Evolutionary conservation across 176 grass and related monocot genomes (phyloP).

Genomic region (Raddia guianensis): DNA sequence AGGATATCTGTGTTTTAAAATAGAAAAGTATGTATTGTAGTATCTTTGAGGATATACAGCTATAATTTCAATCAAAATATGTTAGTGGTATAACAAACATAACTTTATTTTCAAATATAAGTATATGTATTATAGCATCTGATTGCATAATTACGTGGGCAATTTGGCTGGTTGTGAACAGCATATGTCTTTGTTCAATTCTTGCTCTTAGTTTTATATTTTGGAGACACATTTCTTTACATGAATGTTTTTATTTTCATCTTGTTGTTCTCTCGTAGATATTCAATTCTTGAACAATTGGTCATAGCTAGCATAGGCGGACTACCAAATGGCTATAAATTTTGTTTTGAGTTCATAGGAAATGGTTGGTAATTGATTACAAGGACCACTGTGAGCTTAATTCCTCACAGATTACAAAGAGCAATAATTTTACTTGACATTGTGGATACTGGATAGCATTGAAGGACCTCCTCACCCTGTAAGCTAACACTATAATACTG

Average conservation of each 20-base stretch:
- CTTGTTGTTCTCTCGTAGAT: background rate
- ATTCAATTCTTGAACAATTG: background rate
- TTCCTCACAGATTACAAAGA: background rate
- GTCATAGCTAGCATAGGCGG: background rate
- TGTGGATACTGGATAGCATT: slow-evolving; percentile 25
- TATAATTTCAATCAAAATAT: background rate
- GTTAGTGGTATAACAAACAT: background rate
- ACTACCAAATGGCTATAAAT: slow-evolving; percentile 3
- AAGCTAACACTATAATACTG: background rate
- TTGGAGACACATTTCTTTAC: background rate
- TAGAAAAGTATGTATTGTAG: background rate
- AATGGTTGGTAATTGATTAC: background rate
- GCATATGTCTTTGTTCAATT: background rate
- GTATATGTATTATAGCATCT: background rate
- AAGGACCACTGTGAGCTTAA: background rate
- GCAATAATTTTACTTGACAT: slow-evolving; percentile 5
- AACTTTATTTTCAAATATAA: background rate
- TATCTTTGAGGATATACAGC: background rate
- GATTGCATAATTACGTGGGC: background rate
- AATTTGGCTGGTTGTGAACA: background rate
- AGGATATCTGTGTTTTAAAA: background rate
- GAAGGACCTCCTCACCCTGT: background rate
- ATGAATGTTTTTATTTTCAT: slow-evolving; percentile 10
- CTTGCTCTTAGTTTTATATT: slow-evolving; percentile 1
- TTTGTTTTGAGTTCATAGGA: background rate